Percentiles rank a stretch among this genome's conserved stretches.
Evolutionary conservation across 2,329 filamentous ascomycete species (phyloP).

Genomic region (Fusarium illudens): DNA sequence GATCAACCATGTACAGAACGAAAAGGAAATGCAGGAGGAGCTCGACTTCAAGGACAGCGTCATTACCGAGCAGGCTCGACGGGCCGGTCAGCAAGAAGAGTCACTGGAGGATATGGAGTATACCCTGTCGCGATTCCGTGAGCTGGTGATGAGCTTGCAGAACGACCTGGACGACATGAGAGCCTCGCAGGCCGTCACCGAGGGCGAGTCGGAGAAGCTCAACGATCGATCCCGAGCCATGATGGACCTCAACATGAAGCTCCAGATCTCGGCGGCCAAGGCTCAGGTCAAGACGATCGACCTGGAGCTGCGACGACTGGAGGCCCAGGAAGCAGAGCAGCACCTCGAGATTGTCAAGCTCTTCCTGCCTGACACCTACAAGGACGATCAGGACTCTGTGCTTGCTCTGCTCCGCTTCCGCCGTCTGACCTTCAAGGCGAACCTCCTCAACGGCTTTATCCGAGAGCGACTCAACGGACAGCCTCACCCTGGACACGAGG

Average conservation of each 20-base stretch:
- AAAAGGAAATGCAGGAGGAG: conserved; percentile 94
- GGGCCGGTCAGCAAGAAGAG: conserved; percentile 79
- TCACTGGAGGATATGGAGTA: conserved; percentile 88
- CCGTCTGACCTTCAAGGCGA: conserved; percentile 87
- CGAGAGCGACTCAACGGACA: conserved; percentile 79
- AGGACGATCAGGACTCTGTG: conserved; percentile 84
- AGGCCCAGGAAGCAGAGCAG: conserved; percentile 87
- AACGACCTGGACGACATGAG: conserved; percentile 90
- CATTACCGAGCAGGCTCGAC: conserved; percentile 81
- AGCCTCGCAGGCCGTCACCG: conserved; percentile 89
- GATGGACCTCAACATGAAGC: conserved; percentile 95
- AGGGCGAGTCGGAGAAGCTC: conserved; percentile 90
- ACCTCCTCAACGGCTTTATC: conserved; percentile 78
- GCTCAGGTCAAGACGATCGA: conserved; percentile 95
- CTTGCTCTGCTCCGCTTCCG: conserved; percentile 88
- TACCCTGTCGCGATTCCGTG: conserved; percentile 86
- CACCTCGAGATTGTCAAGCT: conserved; percentile 89
- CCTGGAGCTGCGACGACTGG: conserved; percentile 83
- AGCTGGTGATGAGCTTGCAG: conserved; percentile 86
- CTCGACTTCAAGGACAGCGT: conserved; percentile 87
- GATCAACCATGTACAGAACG: conserved; percentile 89
- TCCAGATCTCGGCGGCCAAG: conserved; percentile 89
- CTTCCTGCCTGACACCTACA: conserved; percentile 87
- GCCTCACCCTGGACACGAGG: conserved; percentile 72
- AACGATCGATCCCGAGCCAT: conserved; percentile 89